Evolutionary conservation across 1,284 basidiomycete genomes (phyloP), one percentile per base, ranked within the genome.

Genomic region (Trichosporon sp.): DNA sequence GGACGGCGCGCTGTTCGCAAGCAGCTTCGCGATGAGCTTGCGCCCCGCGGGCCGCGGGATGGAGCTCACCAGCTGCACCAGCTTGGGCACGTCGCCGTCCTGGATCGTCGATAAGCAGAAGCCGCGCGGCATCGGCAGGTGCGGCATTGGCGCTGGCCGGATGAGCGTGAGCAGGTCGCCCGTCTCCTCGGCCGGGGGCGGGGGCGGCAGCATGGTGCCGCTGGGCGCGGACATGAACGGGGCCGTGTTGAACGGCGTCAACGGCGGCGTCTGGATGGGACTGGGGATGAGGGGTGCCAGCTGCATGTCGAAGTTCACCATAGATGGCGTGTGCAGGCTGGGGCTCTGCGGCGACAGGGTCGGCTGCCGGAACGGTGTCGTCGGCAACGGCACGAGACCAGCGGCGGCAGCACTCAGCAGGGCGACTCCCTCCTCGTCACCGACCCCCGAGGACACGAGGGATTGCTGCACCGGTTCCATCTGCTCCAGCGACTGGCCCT

Each of bases 211-310:
- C 15, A 60, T 32, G 2, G 47, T 7, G 8, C 47, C 47, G 12
- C 47, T 51, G 15, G 56, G 56, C 56, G 29, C 18, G 5, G 27
- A 29, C 27, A 60, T 29, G 56, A n/a, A 60, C 27, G 56, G 56
- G 12, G 47, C 21, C 56, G 32, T 60, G n/a, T n/a, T n/a, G 56
- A 60, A 60, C 29, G 56, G 56, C 56, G 56, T 60, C 56, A 60
- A 32, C 8, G 56, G 56, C 2, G 56, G 56, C 3, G 56, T 60
- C 56, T 60, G 56, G 9, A 60, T 60, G 7, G 56, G 56, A n/a
- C 56, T 60, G 8, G 56, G 7, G 7, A 31, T 29, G 12, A 60
- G 56, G 12, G 56, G 56, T 18, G 56, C 56, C 29, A 60, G 27
- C 29, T 31, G 56, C 56, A 60, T 60, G 56, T 60, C 56, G 56